These are phyloP conservation scores for Botryosphaeria dothidea DNA, from an alignment of 2,329 filamentous ascomycete genomes.

Conservation along the genomic window DNA sequence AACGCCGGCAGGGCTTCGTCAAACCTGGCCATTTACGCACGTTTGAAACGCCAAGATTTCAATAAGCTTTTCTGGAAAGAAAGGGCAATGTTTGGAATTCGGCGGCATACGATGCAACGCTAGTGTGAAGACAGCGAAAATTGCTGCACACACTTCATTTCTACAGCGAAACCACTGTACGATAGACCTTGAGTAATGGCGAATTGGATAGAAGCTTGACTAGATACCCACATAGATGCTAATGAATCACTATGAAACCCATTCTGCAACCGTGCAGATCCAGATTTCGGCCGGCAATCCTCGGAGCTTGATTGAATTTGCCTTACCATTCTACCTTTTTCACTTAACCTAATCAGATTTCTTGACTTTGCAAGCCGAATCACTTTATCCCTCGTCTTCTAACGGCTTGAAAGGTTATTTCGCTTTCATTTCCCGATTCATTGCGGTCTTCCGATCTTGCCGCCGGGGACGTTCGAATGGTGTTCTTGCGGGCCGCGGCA, in stretches of 20 bases:
- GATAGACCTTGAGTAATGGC: not conserved
- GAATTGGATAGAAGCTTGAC: not conserved
- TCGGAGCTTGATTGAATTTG: not conserved
- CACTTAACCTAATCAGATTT: not conserved
- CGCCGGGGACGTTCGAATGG: too few relatives aligned
- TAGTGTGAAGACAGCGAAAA: not conserved
- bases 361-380: not conserved
- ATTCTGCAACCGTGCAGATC: not conserved
- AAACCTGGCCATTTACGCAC: not conserved
- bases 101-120: not conserved
- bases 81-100: not conserved
- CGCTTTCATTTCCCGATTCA: not conserved
- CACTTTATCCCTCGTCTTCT: not conserved
- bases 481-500: too few relatives aligned
- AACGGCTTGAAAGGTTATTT: not conserved
- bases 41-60: not conserved
- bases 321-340: not conserved
- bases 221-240: constrained; percentile 10
- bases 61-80: not conserved
- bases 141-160: not conserved
- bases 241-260: not conserved
- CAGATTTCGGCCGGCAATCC: not conserved
- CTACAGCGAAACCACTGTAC: not conserved
- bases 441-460: too few relatives aligned
- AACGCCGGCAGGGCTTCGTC: not conserved